Conservation (phyloP, 2,329 filamentous ascomycete genomes). For the Neocucurbitaria cava region DNA sequence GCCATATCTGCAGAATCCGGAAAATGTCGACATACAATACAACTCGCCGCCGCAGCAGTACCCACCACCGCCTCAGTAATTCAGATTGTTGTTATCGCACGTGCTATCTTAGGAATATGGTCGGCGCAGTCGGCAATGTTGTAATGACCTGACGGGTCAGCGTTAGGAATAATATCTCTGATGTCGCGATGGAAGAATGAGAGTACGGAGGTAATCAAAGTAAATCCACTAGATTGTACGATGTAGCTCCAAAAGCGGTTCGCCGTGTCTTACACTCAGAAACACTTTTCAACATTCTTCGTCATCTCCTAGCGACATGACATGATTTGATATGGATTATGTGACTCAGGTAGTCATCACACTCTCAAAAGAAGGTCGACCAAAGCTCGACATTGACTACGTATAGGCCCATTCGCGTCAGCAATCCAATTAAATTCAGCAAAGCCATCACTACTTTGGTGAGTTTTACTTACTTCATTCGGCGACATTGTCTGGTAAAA, state of each 20-base stretch:
- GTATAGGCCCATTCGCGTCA: not conserved
- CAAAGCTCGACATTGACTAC: slow-evolving; percentile 7
- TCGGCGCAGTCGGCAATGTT: not conserved
- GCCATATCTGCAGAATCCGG: not conserved
- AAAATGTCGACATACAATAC: not conserved
- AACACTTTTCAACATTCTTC: not conserved
- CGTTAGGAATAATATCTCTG: too few species aligned
- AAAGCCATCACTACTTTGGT: too few species aligned
- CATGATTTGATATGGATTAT: too few species aligned
- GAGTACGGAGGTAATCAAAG: too few species aligned
- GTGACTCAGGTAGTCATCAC: not conserved
- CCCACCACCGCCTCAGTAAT: not conserved
- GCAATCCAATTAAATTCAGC: too few species aligned
- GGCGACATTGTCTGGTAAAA: slow-evolving; percentile 5
- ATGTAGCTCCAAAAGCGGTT: too few species aligned
- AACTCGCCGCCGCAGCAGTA: not conserved
- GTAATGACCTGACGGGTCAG: too few species aligned
- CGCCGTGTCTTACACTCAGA: too few species aligned
- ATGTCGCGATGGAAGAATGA: too few species aligned
- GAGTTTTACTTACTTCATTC: slow-evolving; percentile 8
- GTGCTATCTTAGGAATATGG: not conserved
- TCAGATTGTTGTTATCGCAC: not conserved
- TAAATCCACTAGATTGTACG: too few species aligned
- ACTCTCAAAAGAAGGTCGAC: slow-evolving; percentile 1
- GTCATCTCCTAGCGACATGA: not conserved